Conservation (phyloP, 805 yeast genomes). For the Pichia sporocuriosa region DNA sequence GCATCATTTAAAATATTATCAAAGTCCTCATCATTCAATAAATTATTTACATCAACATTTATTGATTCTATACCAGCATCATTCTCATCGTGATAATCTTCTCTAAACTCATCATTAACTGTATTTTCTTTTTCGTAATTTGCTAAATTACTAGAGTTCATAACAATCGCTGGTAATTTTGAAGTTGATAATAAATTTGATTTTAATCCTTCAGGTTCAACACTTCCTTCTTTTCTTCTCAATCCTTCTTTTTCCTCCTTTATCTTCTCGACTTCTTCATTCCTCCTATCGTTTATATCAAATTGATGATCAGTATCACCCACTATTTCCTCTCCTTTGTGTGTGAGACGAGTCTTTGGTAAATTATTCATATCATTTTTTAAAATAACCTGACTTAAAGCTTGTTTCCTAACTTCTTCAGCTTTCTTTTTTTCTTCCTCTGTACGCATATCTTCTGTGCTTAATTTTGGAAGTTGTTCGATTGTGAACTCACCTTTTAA, state of each 20-base stretch:
- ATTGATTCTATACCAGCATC: no score
- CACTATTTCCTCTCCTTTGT: conserved; percentile 81
- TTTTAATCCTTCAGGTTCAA: neutral
- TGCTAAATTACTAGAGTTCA: conserved; percentile 2
- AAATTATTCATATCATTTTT: conserved; percentile 41
- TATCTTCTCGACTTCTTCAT: conserved; percentile 21
- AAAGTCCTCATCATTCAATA: conserved; percentile 17
- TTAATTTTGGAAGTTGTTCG: conserved; percentile 52
- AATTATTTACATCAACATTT: neutral
- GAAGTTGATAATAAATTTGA: no score
- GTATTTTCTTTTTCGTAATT: conserved; percentile 5
- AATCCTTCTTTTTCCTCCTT: conserved; percentile 12
- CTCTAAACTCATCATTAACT: conserved; percentile 10
- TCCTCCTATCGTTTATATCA: conserved; percentile 21
- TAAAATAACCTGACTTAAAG: conserved; percentile 61
- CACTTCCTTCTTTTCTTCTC: conserved; percentile 1
- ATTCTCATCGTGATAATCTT: no score
- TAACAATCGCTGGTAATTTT: neutral
- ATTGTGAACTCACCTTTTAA: conserved; percentile 48
- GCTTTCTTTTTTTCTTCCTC: conserved; percentile 72
- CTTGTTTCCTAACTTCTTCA: conserved; percentile 61
- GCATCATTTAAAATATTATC: conserved; percentile 13
- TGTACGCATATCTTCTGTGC: conserved; percentile 62
- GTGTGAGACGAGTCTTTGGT: conserved; percentile 62
- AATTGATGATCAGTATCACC: conserved; percentile 41